These are phyloP conservation scores for Fusarium sp. DNA, from an alignment of 2,329 filamentous ascomycete species.

Conservation along the genomic window DNA sequence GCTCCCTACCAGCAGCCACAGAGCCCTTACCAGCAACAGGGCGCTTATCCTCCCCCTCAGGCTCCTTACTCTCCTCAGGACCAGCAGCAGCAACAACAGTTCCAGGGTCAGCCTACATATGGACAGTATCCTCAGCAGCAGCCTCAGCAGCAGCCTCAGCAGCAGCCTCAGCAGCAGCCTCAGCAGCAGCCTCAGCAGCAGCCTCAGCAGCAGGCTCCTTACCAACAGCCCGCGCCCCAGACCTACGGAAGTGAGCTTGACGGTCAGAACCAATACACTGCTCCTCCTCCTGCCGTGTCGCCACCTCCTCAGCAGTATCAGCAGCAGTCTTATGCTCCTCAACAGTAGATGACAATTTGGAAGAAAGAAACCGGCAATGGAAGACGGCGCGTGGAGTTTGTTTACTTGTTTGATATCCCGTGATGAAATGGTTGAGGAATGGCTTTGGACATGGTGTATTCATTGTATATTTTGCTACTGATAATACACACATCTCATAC, in stretches of 20 bases:
- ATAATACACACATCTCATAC: background rate
- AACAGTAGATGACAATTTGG: conserved; percentile 2
- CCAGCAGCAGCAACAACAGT: conserved; percentile 2
- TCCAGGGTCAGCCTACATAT: conserved; percentile 27
- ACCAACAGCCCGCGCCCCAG: conserved; percentile 30
- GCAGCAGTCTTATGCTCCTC: conserved; percentile 26
- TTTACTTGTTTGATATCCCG: conserved; percentile 11
- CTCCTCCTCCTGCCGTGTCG: conserved; percentile 27
- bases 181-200: conserved; percentile 42
- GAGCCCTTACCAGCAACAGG: conserved; percentile 47
- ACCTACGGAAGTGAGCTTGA: conserved; percentile 29
- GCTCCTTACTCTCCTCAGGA: conserved; percentile 40
- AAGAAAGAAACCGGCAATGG: background rate
- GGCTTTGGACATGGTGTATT: background rate
- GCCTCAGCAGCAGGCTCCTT: conserved; percentile 22
- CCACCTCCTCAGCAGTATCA: conserved; percentile 40
- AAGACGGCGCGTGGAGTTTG: conserved; percentile 16
- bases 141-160: conserved; percentile 23
- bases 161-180: conserved; percentile 21
- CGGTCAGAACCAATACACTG: conserved; percentile 27
- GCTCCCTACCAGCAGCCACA: conserved; percentile 38
- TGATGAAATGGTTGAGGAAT: background rate
- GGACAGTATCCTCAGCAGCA: conserved; percentile 41
- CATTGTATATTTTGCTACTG: background rate
- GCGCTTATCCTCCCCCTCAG: conserved; percentile 41